Percentiles rank a stretch among this genome's conserved stretches.
Evolutionary conservation across 192 early-diverging fungal species (phyloP).

Genomic region (Coemansia reversa): DNA sequence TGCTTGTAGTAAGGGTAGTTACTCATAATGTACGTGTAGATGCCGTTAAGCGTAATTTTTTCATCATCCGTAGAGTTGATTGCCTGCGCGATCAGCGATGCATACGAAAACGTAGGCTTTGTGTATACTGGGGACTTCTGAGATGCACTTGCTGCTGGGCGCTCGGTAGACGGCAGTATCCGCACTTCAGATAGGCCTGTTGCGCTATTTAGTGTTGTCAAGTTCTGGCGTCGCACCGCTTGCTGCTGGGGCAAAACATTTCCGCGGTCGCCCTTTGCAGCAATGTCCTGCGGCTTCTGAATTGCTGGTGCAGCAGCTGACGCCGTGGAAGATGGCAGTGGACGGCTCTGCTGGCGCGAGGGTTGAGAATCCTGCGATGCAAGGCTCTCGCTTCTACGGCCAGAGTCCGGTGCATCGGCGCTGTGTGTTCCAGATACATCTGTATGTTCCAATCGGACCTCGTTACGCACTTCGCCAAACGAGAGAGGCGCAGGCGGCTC

Average conservation of each 20-base stretch:
- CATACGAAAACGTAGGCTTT: constrained; percentile 88
- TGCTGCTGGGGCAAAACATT: not conserved
- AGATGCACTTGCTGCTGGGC: constrained; percentile 11
- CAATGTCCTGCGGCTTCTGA: not conserved
- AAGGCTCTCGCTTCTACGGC: constrained; percentile 8
- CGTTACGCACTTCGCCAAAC: constrained; percentile 18
- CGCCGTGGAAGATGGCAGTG: not conserved
- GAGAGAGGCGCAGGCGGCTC: constrained; percentile 39
- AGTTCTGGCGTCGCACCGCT: not conserved
- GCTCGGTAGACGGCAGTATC: constrained; percentile 45
- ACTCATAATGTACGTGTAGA: constrained; percentile 80
- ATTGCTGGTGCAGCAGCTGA: not conserved
- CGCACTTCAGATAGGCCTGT: constrained; percentile 18
- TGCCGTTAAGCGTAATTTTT: constrained; percentile 82
- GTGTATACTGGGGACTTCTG: constrained; percentile 1
- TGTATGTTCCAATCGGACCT: constrained; percentile 7
- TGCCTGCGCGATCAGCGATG: constrained; percentile 85
- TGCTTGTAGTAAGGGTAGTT: constrained; percentile 87
- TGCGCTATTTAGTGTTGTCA: no score
- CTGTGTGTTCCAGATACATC: not conserved
- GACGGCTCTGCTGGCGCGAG: not conserved
- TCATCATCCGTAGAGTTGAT: constrained; percentile 72
- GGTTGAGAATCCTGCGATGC: constrained; percentile 3
- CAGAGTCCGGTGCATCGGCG: not conserved
- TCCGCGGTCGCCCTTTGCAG: not conserved